Base-by-base conservation (phyloP, 345 rosid species). In the Diplotaxis tenuifolia region DNA sequence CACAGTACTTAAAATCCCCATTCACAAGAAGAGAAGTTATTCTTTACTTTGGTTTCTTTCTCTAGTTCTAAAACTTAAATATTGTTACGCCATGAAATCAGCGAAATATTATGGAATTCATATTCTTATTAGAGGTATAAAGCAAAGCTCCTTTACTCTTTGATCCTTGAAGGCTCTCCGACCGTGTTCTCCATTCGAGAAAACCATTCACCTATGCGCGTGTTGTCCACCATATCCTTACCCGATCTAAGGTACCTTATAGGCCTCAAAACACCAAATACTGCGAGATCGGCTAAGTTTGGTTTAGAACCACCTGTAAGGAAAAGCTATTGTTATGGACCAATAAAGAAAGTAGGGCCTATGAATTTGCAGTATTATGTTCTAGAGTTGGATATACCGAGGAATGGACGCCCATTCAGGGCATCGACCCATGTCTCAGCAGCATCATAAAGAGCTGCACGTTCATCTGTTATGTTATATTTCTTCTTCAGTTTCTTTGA, bases 361-460 rank as follows among this genome's bases (percentile, higher is more conserved):
- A 56, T 12, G 16, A 21, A 34, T 34, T 67, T 25, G 42, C 5
- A 49, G n/a, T n/a, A n/a, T 52, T 54, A 23, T 56, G 25, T 20
- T 22, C 4, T 45, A 10, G 21, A 68, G 50, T 69, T 50, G 28
- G 10, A 81, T 82, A 40, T 15, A 88, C 97, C 92, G 23, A 86
- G 91, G 82, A 76, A 91, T 16, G 86, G 86, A 53, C 85, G 93
- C 73, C 86, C 90, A 20, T 85, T 78, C 38, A 95, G 63, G 36
- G 96, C 94, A 80, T 87, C 85, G 34, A 95, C 94, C 99, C 96
- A 92, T 67, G 91, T 89, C 82, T 90, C 92, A 2, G 90, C 97
- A 77, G 99, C 96, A 22, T 83, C 91, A 58, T 95, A 93, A 62
- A 95, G 82, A 68, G 96, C 82, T 1, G 86, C 88, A 62, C 92